Percentiles rank a stretch among this genome's conserved stretches.
Conservation (phyloP, 179 eudicot species). For the Nepenthes alata region DNA sequence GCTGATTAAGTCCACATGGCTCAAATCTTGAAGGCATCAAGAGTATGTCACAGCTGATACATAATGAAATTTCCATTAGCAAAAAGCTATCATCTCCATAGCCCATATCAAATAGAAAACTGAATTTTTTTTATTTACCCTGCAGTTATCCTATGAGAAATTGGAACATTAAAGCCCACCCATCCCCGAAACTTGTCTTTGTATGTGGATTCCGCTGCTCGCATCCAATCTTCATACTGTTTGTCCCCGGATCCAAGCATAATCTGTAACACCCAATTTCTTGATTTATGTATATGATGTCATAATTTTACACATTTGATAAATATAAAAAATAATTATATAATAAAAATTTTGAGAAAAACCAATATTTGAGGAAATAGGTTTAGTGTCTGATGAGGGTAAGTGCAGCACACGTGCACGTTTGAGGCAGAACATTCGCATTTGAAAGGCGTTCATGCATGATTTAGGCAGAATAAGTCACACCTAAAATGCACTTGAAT, state of each 20-base stretch:
- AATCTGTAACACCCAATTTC: constrained; percentile 29
- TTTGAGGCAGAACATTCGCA: too few relatives aligned
- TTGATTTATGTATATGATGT: background rate
- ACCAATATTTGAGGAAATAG: too few relatives aligned
- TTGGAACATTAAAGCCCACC: constrained; percentile 96
- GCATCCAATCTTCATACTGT: constrained; percentile 90
- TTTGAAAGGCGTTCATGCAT: too few relatives aligned
- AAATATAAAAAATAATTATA: too few relatives aligned
- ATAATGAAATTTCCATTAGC: background rate
- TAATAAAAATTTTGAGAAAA: too few relatives aligned
- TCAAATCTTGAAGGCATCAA: constrained; percentile 99
- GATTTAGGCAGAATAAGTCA: too few relatives aligned
- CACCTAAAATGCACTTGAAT: too few relatives aligned
- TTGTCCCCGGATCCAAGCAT: constrained; percentile 92
- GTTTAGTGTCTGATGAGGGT: too few relatives aligned
- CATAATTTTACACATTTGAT: too few relatives aligned
- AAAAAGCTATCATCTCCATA: background rate
- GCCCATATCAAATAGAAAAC: background rate
- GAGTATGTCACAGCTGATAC: constrained; percentile 80
- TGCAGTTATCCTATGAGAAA: constrained; percentile 89
- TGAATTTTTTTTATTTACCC: constrained; percentile 39
- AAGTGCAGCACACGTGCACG: too few relatives aligned
- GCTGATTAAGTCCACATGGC: constrained; percentile 95
- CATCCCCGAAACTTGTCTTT: constrained; percentile 79
- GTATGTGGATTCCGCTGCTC: constrained; percentile 44